These are phyloP conservation scores for Talinum fruticosum DNA, from an alignment of 148 eudicot species.

Conservation along the genomic window DNA sequence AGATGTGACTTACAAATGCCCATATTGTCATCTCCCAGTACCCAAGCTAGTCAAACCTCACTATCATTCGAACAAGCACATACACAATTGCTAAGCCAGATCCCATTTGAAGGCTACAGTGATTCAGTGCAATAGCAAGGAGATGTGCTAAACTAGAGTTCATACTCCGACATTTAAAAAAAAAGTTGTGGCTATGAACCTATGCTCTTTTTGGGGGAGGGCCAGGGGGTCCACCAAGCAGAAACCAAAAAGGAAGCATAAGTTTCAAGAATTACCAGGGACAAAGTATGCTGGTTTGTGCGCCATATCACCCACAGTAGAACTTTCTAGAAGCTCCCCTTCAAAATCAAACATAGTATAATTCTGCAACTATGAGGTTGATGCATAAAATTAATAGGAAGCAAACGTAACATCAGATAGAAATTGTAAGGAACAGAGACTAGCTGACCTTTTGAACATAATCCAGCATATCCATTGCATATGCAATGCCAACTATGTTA, in stretches of 20 bases:
- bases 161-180: not conserved
- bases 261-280: constrained; percentile 58
- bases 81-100: not conserved
- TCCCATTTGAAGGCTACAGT: not conserved
- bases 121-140: not conserved
- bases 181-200: not conserved
- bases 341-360: constrained; percentile 56
- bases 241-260: not conserved
- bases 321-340: constrained; percentile 88
- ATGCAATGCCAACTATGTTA: constrained; percentile 94
- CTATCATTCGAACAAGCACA: not conserved
- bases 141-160: not conserved
- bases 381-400: constrained; percentile 27
- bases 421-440: constrained; percentile 13
- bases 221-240: not conserved
- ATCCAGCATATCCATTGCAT: constrained; percentile 98
- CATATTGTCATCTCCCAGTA: not conserved
- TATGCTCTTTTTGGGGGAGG: not conserved
- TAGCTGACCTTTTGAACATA: constrained; percentile 72
- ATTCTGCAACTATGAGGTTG: constrained; percentile 56
- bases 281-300: constrained; percentile 98
- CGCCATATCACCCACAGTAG: constrained; percentile 83
- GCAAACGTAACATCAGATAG: constrained; percentile 10
- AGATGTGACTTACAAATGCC: not conserved
- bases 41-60: not conserved